Evolutionary conservation across 768 basidiomycete genomes (phyloP).

Genomic region (Hypholoma sublateritium): DNA sequence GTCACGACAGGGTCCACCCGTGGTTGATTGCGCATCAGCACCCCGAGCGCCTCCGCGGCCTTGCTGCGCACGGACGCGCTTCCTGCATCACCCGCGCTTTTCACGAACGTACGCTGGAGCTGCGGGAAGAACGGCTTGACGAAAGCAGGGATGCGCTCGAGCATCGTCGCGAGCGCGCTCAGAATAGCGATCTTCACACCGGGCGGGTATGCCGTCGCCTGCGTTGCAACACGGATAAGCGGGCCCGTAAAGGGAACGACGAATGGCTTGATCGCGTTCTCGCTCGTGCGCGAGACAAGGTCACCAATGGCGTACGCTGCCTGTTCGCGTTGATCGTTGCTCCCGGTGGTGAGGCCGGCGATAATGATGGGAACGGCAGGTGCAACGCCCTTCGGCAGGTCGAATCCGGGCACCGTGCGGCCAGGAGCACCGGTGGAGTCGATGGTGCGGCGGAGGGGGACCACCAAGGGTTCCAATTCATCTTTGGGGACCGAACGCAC

Average conservation of each 20-base stretch:
- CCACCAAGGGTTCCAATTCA: constrained; percentile 87
- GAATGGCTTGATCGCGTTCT: constrained; percentile 85
- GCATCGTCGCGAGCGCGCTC: constrained; percentile 79
- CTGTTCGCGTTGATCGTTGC: constrained; percentile 92
- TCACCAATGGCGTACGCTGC: constrained; percentile 97
- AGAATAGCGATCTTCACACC: constrained; percentile 93
- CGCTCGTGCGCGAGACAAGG: constrained; percentile 84
- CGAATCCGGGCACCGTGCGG: constrained; percentile 80
- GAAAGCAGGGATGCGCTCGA: constrained; percentile 81
- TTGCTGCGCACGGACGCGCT: constrained; percentile 77
- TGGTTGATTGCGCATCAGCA: constrained; percentile 87
- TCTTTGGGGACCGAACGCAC: constrained; percentile 92
- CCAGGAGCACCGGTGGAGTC: constrained; percentile 84
- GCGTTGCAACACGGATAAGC: constrained; percentile 91
- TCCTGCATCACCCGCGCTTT: constrained; percentile 80
- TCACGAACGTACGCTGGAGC: constrained; percentile 93
- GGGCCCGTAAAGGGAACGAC: constrained; percentile 96
- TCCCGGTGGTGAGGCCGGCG: constrained; percentile 91
- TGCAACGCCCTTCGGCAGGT: constrained; percentile 77
- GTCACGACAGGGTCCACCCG: constrained; percentile 93
- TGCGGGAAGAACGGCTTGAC: constrained; percentile 99
- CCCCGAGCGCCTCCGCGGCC: constrained; percentile 83
- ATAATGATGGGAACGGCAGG: constrained; percentile 86
- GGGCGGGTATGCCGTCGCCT: constrained; percentile 86
- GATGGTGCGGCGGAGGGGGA: constrained; percentile 84